Conservation (phyloP, 768 basidiomycete species). For the Calocybe cyanea region DNA sequence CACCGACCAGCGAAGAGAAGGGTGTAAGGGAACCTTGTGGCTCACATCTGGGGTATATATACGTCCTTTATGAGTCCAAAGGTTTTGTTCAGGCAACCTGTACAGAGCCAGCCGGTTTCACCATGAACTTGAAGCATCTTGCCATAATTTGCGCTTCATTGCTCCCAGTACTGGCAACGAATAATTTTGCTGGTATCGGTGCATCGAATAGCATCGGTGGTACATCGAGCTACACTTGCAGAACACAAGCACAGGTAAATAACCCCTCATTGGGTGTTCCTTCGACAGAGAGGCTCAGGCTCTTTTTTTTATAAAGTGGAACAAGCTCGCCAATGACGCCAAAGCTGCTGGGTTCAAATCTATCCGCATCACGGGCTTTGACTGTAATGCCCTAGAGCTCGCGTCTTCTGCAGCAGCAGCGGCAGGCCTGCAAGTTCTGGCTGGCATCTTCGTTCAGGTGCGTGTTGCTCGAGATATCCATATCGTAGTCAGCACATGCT, state of each 20-base stretch:
- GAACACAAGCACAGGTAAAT: slow-evolving; percentile 29
- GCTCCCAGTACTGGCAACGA: slow-evolving; percentile 20
- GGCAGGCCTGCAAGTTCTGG: slow-evolving; percentile 27
- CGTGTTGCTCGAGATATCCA: slow-evolving; percentile 1
- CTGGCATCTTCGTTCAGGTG: slow-evolving; percentile 31
- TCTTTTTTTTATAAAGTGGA: slow-evolving; percentile 29
- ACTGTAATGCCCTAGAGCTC: slow-evolving; percentile 31
- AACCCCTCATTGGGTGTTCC: neutral
- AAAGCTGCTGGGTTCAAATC: slow-evolving; percentile 28
- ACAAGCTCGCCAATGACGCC: slow-evolving; percentile 26
- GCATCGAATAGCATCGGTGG: slow-evolving; percentile 31
- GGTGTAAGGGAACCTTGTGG: neutral
- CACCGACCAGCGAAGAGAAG: too few species aligned
- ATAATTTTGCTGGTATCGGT: slow-evolving; percentile 29
- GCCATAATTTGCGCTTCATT: slow-evolving; percentile 12
- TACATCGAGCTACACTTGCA: slow-evolving; percentile 25
- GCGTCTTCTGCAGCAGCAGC: slow-evolving; percentile 31
- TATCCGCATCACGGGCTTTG: slow-evolving; percentile 32
- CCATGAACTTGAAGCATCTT: slow-evolving; percentile 6
- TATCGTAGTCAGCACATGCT: neutral
- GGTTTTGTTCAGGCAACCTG: neutral
- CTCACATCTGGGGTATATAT: neutral
- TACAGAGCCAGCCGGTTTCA: neutral
- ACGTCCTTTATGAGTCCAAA: neutral
- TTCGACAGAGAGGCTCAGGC: neutral